Percentiles rank a stretch among this genome's conserved stretches.
Evolutionary conservation across 208 protist genomes (phyloP).

Genomic region (Phytomonas sp.): DNA sequence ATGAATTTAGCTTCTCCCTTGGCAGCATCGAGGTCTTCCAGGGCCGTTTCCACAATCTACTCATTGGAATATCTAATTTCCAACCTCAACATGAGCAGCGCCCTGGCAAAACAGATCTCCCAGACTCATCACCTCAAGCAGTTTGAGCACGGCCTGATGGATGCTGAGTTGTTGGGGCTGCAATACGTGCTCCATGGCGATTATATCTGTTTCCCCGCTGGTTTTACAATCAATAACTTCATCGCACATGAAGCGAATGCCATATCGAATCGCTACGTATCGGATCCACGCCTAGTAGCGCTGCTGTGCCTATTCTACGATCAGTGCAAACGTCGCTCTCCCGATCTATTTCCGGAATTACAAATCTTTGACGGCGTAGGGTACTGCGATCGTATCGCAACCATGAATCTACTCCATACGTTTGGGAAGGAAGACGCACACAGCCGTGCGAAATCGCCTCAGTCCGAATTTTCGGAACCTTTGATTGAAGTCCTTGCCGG

Average conservation of each 20-base stretch:
- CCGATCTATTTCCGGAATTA: slow-evolving; percentile 43
- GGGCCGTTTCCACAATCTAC: no score
- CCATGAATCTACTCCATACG: no score
- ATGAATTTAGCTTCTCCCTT: not conserved
- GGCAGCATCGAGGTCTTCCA: no score
- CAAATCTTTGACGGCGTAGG: slow-evolving; percentile 13
- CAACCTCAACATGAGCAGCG: not conserved
- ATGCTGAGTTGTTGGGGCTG: slow-evolving; percentile 36
- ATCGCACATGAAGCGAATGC: not conserved
- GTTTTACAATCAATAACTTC: no score
- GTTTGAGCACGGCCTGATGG: slow-evolving; percentile 35
- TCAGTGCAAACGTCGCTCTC: slow-evolving; percentile 14
- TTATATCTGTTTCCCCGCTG: slow-evolving; percentile 9
- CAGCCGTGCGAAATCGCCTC: not conserved
- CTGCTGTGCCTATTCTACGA: slow-evolving; percentile 29
- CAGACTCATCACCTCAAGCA: slow-evolving; percentile 47
- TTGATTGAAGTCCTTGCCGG: slow-evolving; percentile 15
- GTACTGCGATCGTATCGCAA: not conserved
- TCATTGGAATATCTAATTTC: no score
- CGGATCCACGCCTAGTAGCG: slow-evolving; percentile 24
- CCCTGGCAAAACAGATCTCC: slow-evolving; percentile 27
- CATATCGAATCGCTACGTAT: slow-evolving; percentile 27
- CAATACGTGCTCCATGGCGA: slow-evolving; percentile 24
- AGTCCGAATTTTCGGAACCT: not conserved
- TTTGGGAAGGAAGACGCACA: no score